Percentiles rank a stretch among this genome's conserved stretches.
phyloP scores from a whole-genome alignment of 192 early-diverging fungal genomes.

The Coemansia umbellata region DNA sequence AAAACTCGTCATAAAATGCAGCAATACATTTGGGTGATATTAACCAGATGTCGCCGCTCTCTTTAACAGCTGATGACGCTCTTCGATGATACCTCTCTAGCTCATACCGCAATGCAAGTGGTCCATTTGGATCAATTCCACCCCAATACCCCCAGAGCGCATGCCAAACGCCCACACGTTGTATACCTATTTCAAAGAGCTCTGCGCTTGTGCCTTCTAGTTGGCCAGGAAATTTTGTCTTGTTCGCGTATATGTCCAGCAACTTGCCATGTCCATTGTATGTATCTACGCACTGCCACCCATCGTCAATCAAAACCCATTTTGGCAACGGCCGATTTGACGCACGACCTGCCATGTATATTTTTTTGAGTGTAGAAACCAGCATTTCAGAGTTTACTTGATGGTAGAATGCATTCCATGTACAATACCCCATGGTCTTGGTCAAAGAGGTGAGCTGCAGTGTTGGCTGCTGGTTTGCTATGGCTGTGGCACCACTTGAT shows the following conservation, averaged over 20 bases:
- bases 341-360: not conserved
- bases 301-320: constrained; percentile 55
- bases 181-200: constrained; percentile 21
- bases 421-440: constrained; percentile 29
- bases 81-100: constrained; percentile 20
- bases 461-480: not conserved
- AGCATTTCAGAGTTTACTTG: constrained; percentile 14
- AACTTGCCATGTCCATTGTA: constrained; percentile 23
- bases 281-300: constrained; percentile 43
- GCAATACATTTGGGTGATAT: constrained; percentile 12
- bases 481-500: not conserved
- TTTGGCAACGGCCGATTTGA: constrained; percentile 6
- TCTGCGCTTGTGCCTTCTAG: constrained; percentile 21
- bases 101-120: constrained; percentile 12
- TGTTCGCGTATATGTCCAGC: constrained; percentile 29
- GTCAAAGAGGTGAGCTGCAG: not conserved
- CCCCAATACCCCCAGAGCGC: constrained; percentile 60
- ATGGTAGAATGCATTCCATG: constrained; percentile 44
- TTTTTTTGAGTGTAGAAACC: constrained; percentile 6
- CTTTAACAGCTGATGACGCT: constrained; percentile 4
- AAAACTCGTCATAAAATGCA: constrained; percentile 53
- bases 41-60: constrained; percentile 19
- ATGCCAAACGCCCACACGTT: constrained; percentile 56
- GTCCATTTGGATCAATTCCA: constrained; percentile 44
- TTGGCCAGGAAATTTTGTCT: constrained; percentile 46